A percentile compares a stretch with the other conserved stretches of the same genome.
Conservation (phyloP, 1,139 yeast species). For the Geotrichum citri-aurantii region DNA sequence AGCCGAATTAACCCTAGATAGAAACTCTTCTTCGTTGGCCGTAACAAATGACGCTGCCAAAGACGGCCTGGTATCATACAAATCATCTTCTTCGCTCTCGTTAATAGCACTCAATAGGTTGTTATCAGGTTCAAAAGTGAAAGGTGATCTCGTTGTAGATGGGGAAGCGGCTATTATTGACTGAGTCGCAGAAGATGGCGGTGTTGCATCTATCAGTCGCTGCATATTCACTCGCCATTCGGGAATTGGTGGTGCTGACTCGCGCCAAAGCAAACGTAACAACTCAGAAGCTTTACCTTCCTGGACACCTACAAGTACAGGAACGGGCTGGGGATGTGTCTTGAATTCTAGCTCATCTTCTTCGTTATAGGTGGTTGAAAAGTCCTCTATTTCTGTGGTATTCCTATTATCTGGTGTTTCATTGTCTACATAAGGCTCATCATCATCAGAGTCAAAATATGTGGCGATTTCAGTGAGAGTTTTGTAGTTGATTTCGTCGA, state of each 20-base stretch:
- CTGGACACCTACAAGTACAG: background rate
- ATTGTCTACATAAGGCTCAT: background rate
- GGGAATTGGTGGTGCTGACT: background rate
- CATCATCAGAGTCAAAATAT: background rate
- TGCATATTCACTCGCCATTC: background rate
- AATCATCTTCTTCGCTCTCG: background rate
- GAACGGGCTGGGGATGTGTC: background rate
- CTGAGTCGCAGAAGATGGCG: background rate
- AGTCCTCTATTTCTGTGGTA: background rate
- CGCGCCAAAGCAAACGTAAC: background rate
- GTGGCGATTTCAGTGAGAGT: background rate
- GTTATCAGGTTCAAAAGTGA: background rate
- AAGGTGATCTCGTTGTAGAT: background rate
- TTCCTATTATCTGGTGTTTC: background rate
- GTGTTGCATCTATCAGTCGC: background rate
- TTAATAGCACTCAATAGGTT: background rate
- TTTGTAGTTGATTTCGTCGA: constrained; percentile 7
- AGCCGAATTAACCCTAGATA: background rate
- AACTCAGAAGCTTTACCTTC: background rate
- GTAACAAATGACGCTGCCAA: background rate
- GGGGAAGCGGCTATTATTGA: background rate
- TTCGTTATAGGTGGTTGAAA: background rate
- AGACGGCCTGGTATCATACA: background rate
- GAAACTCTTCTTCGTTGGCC: background rate
- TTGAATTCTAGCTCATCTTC: background rate